phyloP scores from a whole-genome alignment of 208 protist genomes.

The Wallacemonas sp. region DNA sequence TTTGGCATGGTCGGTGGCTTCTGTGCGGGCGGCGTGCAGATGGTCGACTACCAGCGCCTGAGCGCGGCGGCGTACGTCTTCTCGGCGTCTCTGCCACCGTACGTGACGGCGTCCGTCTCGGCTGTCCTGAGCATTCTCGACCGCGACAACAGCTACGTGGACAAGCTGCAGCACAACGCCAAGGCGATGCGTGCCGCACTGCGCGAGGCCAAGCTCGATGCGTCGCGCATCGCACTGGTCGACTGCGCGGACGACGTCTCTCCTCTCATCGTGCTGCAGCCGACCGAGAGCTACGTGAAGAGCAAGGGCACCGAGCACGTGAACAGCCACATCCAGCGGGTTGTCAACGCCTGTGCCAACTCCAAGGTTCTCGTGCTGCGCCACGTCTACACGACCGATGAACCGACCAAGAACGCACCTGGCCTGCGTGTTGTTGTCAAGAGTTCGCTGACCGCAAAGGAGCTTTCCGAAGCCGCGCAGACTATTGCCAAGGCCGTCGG shows the following conservation, averaged over 20 bases:
- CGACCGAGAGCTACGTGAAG: constrained; percentile 43
- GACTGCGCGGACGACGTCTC: constrained; percentile 63
- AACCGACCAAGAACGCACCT: constrained; percentile 52
- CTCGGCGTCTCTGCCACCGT: constrained; percentile 96
- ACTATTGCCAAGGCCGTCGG: constrained; percentile 61
- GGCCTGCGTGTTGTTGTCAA: constrained; percentile 73
- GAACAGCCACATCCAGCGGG: constrained; percentile 55
- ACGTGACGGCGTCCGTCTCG: constrained; percentile 84
- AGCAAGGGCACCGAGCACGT: constrained; percentile 39
- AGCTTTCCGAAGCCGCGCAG: constrained; percentile 42
- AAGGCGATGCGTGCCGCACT: constrained; percentile 51
- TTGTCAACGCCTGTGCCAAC: constrained; percentile 54
- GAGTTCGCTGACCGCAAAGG: constrained; percentile 46
- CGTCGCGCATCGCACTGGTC: constrained; percentile 61
- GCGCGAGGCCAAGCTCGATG: constrained; percentile 45
- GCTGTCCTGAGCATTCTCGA: constrained; percentile 80
- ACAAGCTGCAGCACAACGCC: constrained; percentile 49
- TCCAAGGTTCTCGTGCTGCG: constrained; percentile 67
- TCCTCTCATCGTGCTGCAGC: constrained; percentile 64
- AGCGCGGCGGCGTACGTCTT: constrained; percentile 95
- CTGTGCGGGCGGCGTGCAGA: constrained; percentile 78
- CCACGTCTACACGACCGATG: constrained; percentile 65
- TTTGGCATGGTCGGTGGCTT: constrained; percentile 96
- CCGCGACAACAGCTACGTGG: constrained; percentile 35
- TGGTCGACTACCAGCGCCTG: constrained; percentile 96